Conservation (phyloP, 805 yeast genomes). For the Wickerhamiella sorbophila region DNA sequence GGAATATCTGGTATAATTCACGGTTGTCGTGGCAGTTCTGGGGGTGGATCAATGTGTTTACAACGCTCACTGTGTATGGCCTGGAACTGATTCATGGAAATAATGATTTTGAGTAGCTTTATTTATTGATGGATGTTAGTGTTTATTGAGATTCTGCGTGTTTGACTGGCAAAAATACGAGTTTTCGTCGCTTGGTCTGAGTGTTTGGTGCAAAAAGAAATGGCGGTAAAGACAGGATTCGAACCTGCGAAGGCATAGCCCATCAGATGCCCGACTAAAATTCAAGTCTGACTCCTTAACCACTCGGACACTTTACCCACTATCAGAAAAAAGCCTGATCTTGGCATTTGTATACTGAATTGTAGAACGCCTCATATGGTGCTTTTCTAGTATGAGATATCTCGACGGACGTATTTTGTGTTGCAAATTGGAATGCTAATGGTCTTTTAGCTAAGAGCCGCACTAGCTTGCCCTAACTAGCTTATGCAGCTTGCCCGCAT, state of each 20-base stretch:
- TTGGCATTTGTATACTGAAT: background rate
- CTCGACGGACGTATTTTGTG: too few species aligned
- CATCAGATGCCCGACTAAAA: conserved; percentile 24
- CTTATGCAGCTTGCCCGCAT: too few species aligned
- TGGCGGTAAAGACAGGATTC: conserved; percentile 30
- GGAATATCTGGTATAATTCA: conserved; percentile 26
- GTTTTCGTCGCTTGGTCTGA: background rate
- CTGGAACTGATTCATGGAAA: conserved; percentile 40
- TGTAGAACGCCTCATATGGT: too few species aligned
- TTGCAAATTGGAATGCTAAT: too few species aligned
- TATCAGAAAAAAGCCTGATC: conserved; percentile 25
- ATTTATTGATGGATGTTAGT: background rate
- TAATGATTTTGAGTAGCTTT: background rate
- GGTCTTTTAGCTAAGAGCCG: too few species aligned
- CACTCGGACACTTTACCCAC: conserved; percentile 31
- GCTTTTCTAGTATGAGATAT: too few species aligned
- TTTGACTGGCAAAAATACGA: background rate
- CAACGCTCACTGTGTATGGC: conserved; percentile 65
- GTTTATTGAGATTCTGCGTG: background rate
- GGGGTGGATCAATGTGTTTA: conserved; percentile 89
- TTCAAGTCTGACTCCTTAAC: conserved; percentile 34
- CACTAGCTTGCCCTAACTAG: too few species aligned
- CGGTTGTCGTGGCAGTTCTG: conserved; percentile 76
- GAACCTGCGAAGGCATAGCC: conserved; percentile 31
- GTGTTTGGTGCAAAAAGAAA: conserved; percentile 12